Evolutionary conservation across 2,329 filamentous ascomycete genomes (phyloP), one percentile per base, ranked within the genome.

Genomic region (Neopestalotiopsis clavispora): DNA sequence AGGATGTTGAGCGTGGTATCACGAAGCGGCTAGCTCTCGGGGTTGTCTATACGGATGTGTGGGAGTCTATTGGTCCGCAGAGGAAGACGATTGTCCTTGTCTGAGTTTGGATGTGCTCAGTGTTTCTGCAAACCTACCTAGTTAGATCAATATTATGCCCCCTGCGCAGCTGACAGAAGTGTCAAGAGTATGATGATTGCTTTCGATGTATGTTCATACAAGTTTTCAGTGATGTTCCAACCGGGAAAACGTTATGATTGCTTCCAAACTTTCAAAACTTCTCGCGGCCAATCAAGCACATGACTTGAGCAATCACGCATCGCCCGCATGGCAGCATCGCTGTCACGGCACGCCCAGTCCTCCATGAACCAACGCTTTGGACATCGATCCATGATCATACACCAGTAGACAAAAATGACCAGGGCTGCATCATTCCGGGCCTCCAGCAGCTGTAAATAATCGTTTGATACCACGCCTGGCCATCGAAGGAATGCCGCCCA

Each of bases 381-480:
- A 32, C 70, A 70, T 28, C 71, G 69, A 49, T 72, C 62, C 74
- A 75, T 75, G 49, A 76, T 67, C 32, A 67, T 67, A 69, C 72
- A 75, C 74, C 74, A 76, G 67, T 76, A 73, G 3, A 73, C 63
- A 17, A 74, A 75, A 12, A 74, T 52, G 2, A 75, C 58, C 10
- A 75, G 69, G 0, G 75, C 72, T 10, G 72, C 63, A 1, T 71
- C 68, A 66, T 75, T 59, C n/a, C 58, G 70, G 17, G 62, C 45
- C 9, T 23, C 67, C 30, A 76, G 68, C 17, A 74, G 67, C 9
- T 67, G 45, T n/a, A 75, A 64, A 58, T 72, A 75, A 38, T 68
- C 68, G 20, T 70, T 69, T 5, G 71, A 70, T 59, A 75, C 69
- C 1, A 68, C 65, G 2, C 69, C 73, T 0, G 75, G 75, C 72